These are phyloP conservation scores for Elymus sibiricus DNA, from an alignment of 176 grass and related monocot genomes.

Conservation along the genomic window DNA sequence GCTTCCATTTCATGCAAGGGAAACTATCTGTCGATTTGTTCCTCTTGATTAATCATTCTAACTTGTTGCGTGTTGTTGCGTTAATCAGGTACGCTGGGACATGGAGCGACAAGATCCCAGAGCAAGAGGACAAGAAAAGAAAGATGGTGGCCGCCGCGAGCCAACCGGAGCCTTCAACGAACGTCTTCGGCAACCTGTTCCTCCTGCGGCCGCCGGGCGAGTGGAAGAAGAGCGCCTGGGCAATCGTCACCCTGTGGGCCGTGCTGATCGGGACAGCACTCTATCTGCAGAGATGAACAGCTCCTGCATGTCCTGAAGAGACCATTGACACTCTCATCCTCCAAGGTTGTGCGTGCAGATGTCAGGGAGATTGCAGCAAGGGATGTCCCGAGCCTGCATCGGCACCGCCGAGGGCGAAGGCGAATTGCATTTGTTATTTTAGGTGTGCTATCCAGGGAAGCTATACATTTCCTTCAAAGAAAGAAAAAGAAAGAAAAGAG, in stretches of 20 bases:
- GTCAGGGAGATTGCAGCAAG: background rate
- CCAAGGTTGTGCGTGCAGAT: background rate
- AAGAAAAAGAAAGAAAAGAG: background rate
- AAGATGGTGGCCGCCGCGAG: slow-evolving; percentile 37
- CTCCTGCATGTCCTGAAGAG: background rate
- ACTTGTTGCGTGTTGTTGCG: background rate
- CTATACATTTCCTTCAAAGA: background rate
- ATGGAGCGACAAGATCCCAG: slow-evolving; percentile 89
- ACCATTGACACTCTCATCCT: background rate
- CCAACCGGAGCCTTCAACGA: slow-evolving; percentile 41
- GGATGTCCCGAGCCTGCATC: background rate
- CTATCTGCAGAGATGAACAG: slow-evolving; percentile 70
- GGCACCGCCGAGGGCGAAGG: background rate
- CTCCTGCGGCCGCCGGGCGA: slow-evolving; percentile 52
- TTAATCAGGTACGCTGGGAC: slow-evolving; percentile 77
- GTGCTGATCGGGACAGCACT: slow-evolving; percentile 77
- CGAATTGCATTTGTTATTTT: slow-evolving; percentile 34
- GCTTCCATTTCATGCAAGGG: background rate
- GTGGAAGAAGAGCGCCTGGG: slow-evolving; percentile 78
- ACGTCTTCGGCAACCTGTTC: slow-evolving; percentile 67
- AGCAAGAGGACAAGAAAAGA: slow-evolving; percentile 72
- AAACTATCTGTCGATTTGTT: background rate
- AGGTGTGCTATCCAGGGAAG: slow-evolving; percentile 1
- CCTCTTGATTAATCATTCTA: background rate
- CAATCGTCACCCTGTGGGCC: slow-evolving; percentile 76